Evolutionary conservation across 805 yeast species (phyloP).

Genomic region (Kazachstania psychrophila): DNA sequence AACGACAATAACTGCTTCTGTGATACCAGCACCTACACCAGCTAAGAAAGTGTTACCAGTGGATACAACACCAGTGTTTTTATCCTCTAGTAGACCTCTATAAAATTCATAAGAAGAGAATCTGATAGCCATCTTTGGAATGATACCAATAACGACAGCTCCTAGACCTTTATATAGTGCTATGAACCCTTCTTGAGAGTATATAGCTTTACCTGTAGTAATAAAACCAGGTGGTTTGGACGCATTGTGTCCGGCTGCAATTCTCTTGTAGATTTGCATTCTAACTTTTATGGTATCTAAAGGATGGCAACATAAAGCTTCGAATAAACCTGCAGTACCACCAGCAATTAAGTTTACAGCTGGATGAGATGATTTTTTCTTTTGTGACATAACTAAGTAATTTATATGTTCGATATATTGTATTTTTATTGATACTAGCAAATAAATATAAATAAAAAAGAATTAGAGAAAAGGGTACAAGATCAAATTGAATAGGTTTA

Average conservation of each 20-base stretch:
- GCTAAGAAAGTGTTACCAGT: conserved; percentile 76
- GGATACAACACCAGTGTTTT: conserved; percentile 52
- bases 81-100: conserved; percentile 55
- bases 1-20: conserved; percentile 90
- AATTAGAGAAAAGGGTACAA: no score
- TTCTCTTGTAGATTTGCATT: conserved; percentile 80
- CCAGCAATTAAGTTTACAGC: conserved; percentile 77
- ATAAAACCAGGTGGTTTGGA: conserved; percentile 76
- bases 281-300: conserved; percentile 94
- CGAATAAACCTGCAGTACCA: conserved; percentile 94
- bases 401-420: background rate
- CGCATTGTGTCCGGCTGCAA: conserved; percentile 36
- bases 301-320: conserved; percentile 98
- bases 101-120: conserved; percentile 90
- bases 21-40: conserved; percentile 95
- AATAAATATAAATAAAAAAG: no score
- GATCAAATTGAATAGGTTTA: no score
- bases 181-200: conserved; percentile 67
- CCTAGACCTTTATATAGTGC: conserved; percentile 94
- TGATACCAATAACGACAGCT: conserved; percentile 94
- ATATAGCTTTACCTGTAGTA: conserved; percentile 71
- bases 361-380: conserved; percentile 32
- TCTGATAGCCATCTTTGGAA: conserved; percentile 96
- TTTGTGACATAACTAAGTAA: conserved; percentile 15
- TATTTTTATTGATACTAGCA: no score